phyloP scores from a whole-genome alignment of 768 basidiomycete species.

The Amyloporia xantha region DNA sequence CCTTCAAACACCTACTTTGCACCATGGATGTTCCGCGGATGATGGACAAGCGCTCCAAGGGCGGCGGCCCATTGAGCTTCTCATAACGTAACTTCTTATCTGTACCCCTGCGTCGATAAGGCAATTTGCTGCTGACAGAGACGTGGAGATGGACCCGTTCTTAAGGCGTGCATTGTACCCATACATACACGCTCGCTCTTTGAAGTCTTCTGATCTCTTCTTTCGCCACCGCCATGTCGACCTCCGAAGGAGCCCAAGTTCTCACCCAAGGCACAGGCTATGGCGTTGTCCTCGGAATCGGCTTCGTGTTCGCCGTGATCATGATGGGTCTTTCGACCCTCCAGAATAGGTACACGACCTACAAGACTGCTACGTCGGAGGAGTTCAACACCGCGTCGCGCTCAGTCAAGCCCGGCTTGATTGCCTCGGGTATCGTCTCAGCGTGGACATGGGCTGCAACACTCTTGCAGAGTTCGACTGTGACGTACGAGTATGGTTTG shows the following conservation, averaged over 20 bases:
- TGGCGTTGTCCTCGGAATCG: slow-evolving; percentile 26
- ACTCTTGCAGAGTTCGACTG: slow-evolving; percentile 21
- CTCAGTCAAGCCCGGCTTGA: slow-evolving; percentile 12
- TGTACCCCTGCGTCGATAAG: background rate
- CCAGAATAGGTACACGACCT: slow-evolving; percentile 23
- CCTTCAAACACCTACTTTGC: background rate
- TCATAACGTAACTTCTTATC: background rate
- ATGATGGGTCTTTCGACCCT: slow-evolving; percentile 24
- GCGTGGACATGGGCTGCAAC: slow-evolving; percentile 28
- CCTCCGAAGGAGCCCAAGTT: slow-evolving; percentile 3
- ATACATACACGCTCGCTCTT: background rate
- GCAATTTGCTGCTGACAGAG: background rate
- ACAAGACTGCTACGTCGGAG: slow-evolving; percentile 20
- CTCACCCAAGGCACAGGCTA: slow-evolving; percentile 24
- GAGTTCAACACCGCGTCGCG: slow-evolving; percentile 26
- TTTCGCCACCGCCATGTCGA: background rate
- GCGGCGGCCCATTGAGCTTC: no score
- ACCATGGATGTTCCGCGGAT: background rate
- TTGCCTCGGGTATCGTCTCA: slow-evolving; percentile 18
- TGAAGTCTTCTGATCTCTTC: background rate
- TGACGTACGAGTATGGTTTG: slow-evolving; percentile 23
- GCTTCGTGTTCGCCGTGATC: slow-evolving; percentile 23
- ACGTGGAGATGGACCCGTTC: background rate
- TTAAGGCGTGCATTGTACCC: background rate
- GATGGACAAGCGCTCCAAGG: background rate